Percentiles rank a stretch among this genome's conserved stretches.
Conservation (phyloP, 164 flowering plant species). For the Tetrastigma voinierianum region DNA sequence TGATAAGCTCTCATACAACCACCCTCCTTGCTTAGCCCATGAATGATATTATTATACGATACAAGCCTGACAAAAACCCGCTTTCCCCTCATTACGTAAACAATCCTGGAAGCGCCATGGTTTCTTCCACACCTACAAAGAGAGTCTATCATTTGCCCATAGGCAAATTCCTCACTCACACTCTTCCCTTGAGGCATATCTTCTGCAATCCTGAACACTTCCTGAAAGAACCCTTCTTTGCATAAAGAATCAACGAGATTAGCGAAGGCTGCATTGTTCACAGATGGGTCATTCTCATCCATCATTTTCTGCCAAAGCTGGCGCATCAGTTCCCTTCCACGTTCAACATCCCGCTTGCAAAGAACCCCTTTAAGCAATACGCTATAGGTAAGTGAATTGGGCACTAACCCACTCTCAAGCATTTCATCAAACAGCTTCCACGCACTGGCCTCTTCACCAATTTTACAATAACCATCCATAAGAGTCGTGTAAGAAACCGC, state of each 20-base stretch:
- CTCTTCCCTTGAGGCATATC: slow-evolving; percentile 77
- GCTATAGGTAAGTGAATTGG: slow-evolving; percentile 77
- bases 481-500: slow-evolving; percentile 71
- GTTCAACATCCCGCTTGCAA: slow-evolving; percentile 41
- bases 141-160: slow-evolving; percentile 80
- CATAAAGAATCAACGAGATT: slow-evolving; percentile 70
- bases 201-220: slow-evolving; percentile 75
- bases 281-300: slow-evolving; percentile 34
- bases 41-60: slow-evolving; percentile 73
- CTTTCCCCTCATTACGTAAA: slow-evolving; percentile 83
- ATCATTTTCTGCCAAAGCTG: slow-evolving; percentile 65
- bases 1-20: slow-evolving; percentile 90
- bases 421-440: slow-evolving; percentile 76
- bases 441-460: slow-evolving; percentile 55
- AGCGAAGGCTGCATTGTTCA: slow-evolving; percentile 69
- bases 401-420: slow-evolving; percentile 44
- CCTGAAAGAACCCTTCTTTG: slow-evolving; percentile 62
- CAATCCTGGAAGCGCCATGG: slow-evolving; percentile 91
- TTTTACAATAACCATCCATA: slow-evolving; percentile 54
- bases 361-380: slow-evolving; percentile 63
- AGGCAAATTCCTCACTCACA: slow-evolving; percentile 62
- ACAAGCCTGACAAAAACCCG: slow-evolving; percentile 56
- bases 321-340: slow-evolving; percentile 48
- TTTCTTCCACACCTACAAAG: slow-evolving; percentile 61
- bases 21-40: slow-evolving; percentile 74